Base-by-base conservation (phyloP, 1,284 basidiomycete genomes). In the Volvariella volvacea region DNA sequence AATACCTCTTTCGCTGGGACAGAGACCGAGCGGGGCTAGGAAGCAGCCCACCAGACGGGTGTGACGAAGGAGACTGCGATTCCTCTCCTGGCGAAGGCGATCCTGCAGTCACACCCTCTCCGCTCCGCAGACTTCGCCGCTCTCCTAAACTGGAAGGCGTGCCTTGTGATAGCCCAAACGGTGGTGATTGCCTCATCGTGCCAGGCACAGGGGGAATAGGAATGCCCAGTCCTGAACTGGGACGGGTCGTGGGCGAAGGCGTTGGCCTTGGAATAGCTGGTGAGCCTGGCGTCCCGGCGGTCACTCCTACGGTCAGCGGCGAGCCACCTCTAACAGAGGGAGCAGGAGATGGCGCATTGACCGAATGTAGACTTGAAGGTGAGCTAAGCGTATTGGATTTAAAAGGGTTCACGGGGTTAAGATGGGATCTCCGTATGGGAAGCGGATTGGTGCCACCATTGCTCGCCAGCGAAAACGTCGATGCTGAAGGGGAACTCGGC, bases 381-480 rank as follows among this genome's bases (percentile, higher is more conserved):
- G 34, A 36, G 34, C 34, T 36, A 14, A 87, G 65, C 0, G 83
- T 82, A 38, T 76, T 76, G 3, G 79, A 75, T 57, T 85, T 87
- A 72, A 87, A 87, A 3, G 80, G 78, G 51, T 80, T 70, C 1
- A 80, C 68, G 0, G 71, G 62, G 44, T 68, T 72, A 22, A 80
- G 63, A 21, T 65, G 68, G 0, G 34, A 20, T 15, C 34, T 36
- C 8, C 25, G 25, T 28, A 36, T 36, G n/a, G 34, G 34, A 8
- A 36, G 19, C 6, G 12, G 51, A 37, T 2, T 42, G 39, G n/a
- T 50, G 45, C 34, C 34, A 15, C 7, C n/a, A 36, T 8, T 15
- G 14, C 34, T n/a, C 14, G n/a, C n/a, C 14, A 15, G 8, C 7
- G 34, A 36, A 15, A 7, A 36, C 8, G 34, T 36, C n/a, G 34